Conservation (phyloP, 2,329 filamentous ascomycete genomes). For the Fusarium heterosporum region DNA sequence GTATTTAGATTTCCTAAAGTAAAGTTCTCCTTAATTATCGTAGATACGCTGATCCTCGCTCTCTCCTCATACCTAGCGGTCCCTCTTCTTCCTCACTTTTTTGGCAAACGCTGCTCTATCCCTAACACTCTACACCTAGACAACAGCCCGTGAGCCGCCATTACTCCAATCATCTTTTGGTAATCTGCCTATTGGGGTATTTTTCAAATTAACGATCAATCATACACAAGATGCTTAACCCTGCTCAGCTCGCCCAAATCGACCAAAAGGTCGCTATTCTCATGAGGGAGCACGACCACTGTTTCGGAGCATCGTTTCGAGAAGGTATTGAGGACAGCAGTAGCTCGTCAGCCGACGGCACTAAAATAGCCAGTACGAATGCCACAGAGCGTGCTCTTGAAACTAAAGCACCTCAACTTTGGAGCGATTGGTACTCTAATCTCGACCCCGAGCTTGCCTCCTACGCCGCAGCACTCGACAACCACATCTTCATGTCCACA, state of each 20-base stretch:
- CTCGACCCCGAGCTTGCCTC: slow-evolving; percentile 2
- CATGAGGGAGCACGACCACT: not conserved
- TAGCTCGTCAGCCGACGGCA: not conserved
- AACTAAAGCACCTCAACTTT: no score
- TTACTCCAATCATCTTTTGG: not conserved
- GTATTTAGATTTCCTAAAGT: no score
- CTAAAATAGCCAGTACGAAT: not conserved
- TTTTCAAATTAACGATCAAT: no score
- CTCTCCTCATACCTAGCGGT: no score
- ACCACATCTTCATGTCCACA: not conserved
- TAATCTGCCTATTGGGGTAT: no score
- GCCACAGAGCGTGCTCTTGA: rapidly evolving
- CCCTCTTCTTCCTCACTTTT: not conserved
- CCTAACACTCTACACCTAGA: not conserved
- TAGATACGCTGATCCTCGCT: no score
- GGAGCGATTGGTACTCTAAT: not conserved
- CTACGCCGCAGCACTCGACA: not conserved
- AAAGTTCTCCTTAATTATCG: no score
- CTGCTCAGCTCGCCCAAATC: not conserved
- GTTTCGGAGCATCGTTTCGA: not conserved
- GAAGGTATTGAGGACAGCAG: not conserved
- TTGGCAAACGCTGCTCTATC: no score
- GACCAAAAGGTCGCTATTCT: not conserved
- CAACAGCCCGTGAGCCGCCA: not conserved
- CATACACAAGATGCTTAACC: not conserved